Evolutionary conservation across 208 protist species (phyloP).

Genomic region (Angomonas ambiguus): DNA sequence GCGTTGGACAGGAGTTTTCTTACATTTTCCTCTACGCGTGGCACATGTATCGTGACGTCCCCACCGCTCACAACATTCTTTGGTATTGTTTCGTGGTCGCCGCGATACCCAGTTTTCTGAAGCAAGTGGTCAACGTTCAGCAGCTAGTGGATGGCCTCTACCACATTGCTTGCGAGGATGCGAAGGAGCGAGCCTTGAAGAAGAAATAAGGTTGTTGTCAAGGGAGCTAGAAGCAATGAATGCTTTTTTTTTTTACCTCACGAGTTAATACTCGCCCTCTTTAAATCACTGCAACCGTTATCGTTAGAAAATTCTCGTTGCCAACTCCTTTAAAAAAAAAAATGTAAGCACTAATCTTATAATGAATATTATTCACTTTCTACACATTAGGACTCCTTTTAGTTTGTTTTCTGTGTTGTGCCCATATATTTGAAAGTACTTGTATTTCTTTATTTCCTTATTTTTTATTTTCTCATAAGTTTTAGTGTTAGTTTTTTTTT

Average conservation of each 20-base stretch:
- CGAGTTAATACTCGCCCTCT: too few relatives aligned
- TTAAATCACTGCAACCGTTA: too few relatives aligned
- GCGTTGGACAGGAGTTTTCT: slow-evolving; percentile 91
- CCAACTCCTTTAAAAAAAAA: too few relatives aligned
- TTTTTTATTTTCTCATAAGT: slow-evolving; percentile 8
- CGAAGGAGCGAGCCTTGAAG: slow-evolving; percentile 41
- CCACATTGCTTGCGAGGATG: slow-evolving; percentile 74
- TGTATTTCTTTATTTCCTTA: not conserved
- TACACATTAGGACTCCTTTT: too few relatives aligned
- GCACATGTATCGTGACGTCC: slow-evolving; percentile 34
- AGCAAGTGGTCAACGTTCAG: slow-evolving; percentile 90
- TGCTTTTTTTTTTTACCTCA: too few relatives aligned
- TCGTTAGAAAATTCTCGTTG: too few relatives aligned
- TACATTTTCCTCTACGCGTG: slow-evolving; percentile 87
- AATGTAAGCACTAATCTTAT: too few relatives aligned
- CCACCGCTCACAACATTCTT: slow-evolving; percentile 16
- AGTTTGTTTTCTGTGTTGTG: not conserved
- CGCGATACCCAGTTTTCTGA: slow-evolving; percentile 53
- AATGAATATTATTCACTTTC: too few relatives aligned
- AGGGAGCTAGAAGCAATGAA: too few relatives aligned
- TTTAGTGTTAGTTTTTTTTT: not conserved
- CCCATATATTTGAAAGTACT: not conserved
- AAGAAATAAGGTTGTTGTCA: too few relatives aligned
- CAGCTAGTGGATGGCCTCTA: slow-evolving; percentile 86
- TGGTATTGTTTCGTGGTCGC: slow-evolving; percentile 35